A percentile compares a stretch with the other conserved stretches of the same genome.
phyloP scores from a whole-genome alignment of 148 eudicot genomes.

The Spergularia marina region DNA sequence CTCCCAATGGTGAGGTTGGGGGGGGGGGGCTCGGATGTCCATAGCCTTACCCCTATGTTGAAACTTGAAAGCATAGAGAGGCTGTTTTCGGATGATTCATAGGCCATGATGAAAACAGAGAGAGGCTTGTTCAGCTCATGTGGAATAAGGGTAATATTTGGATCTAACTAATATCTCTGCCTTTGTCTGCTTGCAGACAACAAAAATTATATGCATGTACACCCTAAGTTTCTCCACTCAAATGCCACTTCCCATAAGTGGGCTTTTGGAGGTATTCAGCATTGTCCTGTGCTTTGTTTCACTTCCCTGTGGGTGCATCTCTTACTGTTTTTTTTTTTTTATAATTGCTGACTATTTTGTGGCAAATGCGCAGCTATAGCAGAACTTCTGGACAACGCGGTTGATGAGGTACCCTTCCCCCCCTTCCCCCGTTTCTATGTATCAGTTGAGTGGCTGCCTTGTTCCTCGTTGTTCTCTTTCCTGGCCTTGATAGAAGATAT shows the following conservation, averaged over 20 bases:
- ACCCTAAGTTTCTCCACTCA: conserved; percentile 89
- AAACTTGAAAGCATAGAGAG: too few species aligned
- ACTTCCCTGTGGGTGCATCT: conserved; percentile 5
- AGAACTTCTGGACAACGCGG: conserved; percentile 88
- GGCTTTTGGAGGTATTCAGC: conserved; percentile 79
- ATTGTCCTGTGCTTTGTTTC: not conserved
- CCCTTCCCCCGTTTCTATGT: not conserved
- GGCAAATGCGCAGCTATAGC: conserved; percentile 67
- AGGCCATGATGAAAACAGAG: not conserved
- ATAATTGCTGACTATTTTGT: conserved; percentile 7
- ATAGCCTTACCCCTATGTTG: too few species aligned
- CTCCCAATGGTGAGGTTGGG: not conserved
- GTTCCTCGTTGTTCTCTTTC: not conserved
- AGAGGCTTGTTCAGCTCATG: not conserved
- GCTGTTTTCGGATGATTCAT: too few species aligned
- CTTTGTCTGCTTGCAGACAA: conserved; percentile 40
- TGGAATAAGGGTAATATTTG: not conserved
- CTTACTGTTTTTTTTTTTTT: conserved; percentile 9
- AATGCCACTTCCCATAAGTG: conserved; percentile 98
- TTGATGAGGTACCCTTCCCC: conserved; percentile 70
- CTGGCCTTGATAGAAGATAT: not conserved
- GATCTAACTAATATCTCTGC: not conserved
- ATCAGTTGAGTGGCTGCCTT: not conserved
- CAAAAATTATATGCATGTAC: conserved; percentile 60
- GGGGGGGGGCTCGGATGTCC: not conserved